Conservation (phyloP, 306 rosid genomes). For the Pyrus communis region DNA sequence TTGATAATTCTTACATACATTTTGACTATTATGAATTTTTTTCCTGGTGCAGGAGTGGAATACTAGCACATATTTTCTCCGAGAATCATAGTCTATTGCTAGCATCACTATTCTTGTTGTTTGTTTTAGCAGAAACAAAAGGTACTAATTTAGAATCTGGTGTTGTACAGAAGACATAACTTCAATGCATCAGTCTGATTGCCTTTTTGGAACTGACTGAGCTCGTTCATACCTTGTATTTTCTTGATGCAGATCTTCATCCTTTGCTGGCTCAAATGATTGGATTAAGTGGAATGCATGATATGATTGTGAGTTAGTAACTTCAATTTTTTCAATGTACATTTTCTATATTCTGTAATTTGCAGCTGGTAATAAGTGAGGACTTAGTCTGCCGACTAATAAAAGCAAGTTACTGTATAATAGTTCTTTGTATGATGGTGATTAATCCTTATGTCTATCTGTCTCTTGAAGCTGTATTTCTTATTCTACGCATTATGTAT, state of each 20-base stretch:
- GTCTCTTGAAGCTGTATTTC: background rate
- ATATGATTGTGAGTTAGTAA: slow-evolving; percentile 26
- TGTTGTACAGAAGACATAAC: background rate
- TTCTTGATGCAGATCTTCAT: slow-evolving; percentile 60
- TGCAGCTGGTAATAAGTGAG: background rate
- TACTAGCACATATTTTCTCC: slow-evolving; percentile 41
- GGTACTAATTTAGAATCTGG: slow-evolving; percentile 29
- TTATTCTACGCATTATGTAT: background rate
- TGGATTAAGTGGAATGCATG: slow-evolving; percentile 27
- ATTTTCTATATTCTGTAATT: background rate
- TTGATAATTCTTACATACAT: background rate
- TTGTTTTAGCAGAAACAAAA: slow-evolving; percentile 54
- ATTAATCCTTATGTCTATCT: background rate
- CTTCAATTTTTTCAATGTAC: background rate
- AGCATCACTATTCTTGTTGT: slow-evolving; percentile 51
- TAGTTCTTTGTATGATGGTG: background rate
- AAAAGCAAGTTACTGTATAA: background rate
- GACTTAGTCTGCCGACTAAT: background rate
- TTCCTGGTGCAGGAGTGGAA: slow-evolving; percentile 50
- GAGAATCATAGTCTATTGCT: slow-evolving; percentile 44
- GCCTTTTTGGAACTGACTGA: background rate
- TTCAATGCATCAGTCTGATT: background rate
- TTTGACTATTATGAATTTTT: slow-evolving; percentile 1
- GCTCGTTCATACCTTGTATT: background rate
- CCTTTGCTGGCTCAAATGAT: slow-evolving; percentile 28